Evolutionary conservation across 2,329 filamentous ascomycete species (phyloP), one percentile per base, ranked within the genome.

Genomic region (Pleoardoris graminearum): DNA sequence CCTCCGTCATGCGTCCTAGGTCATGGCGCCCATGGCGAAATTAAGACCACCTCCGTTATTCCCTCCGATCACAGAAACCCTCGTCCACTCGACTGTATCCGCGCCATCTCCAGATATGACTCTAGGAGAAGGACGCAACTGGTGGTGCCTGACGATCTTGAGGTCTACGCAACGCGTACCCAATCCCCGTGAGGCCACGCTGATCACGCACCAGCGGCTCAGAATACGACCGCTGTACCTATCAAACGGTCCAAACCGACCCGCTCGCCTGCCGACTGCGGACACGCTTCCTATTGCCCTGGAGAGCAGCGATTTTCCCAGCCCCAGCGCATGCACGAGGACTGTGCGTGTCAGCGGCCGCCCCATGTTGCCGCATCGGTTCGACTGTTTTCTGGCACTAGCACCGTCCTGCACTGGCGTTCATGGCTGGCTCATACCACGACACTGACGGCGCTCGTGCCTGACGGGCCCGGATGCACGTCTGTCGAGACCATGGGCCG

Each of bases 331-430:
- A 21, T 50, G 38, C 48, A 36, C 6, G 14, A 27, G 43, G 43
- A 46, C 30, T 46, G 43, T 46, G 43, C 43, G 43, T n/a, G 39
- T 46, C 44, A 47, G 33, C 44, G 19, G n/a, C 19, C 10, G 21
- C n/a, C n/a, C n/a, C 23, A 14, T 25, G 43, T 37, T 22, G 33
- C 33, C 44, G 37, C 43, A n/a, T 17, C 42, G 30, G 41, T 27
- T 32, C n/a, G n/a, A n/a, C n/a, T n/a, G 27, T 29, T 7, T 7
- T 29, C 27, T 29, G 12, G 27, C 27, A 29, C 30, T n/a, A n/a
- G n/a, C n/a, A n/a, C n/a, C n/a, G n/a, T n/a, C n/a, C n/a, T n/a
- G n/a, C n/a, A n/a, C n/a, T n/a, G n/a, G n/a, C n/a, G n/a, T n/a
- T n/a, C n/a, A n/a, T n/a, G n/a, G n/a, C n/a, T n/a, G n/a, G n/a